These are phyloP conservation scores for Phialophora tarda DNA, from an alignment of 2,329 filamentous ascomycete genomes.

Conservation along the genomic window DNA sequence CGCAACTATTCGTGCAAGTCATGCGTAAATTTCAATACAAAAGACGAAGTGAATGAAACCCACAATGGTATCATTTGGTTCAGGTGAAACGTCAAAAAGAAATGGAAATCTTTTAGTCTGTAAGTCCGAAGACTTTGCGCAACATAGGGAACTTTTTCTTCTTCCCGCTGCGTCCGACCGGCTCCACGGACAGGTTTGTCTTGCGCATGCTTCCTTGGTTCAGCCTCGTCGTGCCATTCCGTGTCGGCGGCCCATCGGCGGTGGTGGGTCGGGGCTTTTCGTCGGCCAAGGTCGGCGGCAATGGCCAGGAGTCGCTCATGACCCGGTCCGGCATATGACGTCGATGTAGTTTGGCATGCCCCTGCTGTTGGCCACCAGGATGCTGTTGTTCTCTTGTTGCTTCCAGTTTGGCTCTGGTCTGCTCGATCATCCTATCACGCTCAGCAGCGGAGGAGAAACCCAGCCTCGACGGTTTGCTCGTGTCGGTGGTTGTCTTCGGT, in stretches of 20 bases:
- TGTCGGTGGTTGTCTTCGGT: conserved; percentile 62
- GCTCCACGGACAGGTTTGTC: conserved; percentile 18
- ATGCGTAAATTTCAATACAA: conserved; percentile 12
- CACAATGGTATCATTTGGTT: conserved; percentile 22
- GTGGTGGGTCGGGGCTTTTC: conserved; percentile 39
- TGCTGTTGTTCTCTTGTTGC: conserved; percentile 30
- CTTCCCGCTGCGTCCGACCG: conserved; percentile 45
- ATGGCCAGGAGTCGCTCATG: conserved; percentile 56
- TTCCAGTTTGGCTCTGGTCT: conserved; percentile 58
- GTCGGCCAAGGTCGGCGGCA: conserved; percentile 43
- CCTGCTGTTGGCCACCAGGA: conserved; percentile 38
- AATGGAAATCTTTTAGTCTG: conserved; percentile 39
- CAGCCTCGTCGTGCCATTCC: conserved; percentile 32
- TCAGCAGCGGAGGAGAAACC: conserved; percentile 52
- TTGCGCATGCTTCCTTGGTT: conserved; percentile 34
- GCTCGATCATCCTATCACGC: conserved; percentile 67
- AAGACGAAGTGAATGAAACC: conserved; percentile 5
- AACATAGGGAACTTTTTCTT: conserved; percentile 55
- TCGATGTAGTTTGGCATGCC: conserved; percentile 55
- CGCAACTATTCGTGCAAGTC: conserved; percentile 12
- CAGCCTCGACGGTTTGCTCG: conserved; percentile 62
- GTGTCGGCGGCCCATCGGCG: conserved; percentile 36
- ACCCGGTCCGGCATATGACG: conserved; percentile 48
- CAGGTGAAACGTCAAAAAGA: background rate
- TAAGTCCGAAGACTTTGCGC: conserved; percentile 53